Base-by-base conservation (phyloP, 1,139 yeast genomes). In the Debaryomyces subglobosus region DNA sequence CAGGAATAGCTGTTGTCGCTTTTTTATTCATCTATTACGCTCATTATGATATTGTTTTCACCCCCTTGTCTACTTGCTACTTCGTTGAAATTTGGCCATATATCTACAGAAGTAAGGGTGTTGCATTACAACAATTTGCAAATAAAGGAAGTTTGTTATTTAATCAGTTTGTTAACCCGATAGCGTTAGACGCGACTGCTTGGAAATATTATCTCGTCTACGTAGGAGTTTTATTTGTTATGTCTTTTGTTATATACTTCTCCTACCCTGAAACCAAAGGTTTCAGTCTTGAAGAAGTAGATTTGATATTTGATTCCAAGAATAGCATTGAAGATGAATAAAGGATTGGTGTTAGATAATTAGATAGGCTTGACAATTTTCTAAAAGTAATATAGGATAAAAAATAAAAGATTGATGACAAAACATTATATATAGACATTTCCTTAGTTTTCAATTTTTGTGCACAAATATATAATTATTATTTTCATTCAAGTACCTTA, bases 191-290 rank as follows among this genome's bases (percentile, higher is more conserved):
- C 49, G 77, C 77, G 30, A 77, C 81, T 53, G 71, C 69, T 35
- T 81, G 85, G 84, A 80, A 77, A 58, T 82, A 80, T 66, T 82
- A 82, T 61, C 78, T 81, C 55, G 83, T 82, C 12, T 81, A 63
- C 64, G 65, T 77, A 53, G 68, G 74, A 61, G 55, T 69, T 30
- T 55, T 74, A 39, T 68, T 64, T 2, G 72, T 69, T 40, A 78
- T 74, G 52, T 55, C 71, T 20, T 48, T 60, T n/a, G 61, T 72
- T 72, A 33, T 69, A 61, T 21, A 21, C 56, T 70, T 78, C 65
- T 66, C 70, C 55, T 74, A 67, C 58, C 78, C 79, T 32, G 83
- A 79, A 61, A 78, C 82, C 4, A 33, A 33, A 20, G 36, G 36
- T 4, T 21, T 21, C 24, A 21, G 24, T 21, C 24, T 21, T 5